Evolutionary conservation across 192 early-diverging fungal species (phyloP), one percentile per base, ranked within the genome.

Genomic region (Podila epigama): DNA sequence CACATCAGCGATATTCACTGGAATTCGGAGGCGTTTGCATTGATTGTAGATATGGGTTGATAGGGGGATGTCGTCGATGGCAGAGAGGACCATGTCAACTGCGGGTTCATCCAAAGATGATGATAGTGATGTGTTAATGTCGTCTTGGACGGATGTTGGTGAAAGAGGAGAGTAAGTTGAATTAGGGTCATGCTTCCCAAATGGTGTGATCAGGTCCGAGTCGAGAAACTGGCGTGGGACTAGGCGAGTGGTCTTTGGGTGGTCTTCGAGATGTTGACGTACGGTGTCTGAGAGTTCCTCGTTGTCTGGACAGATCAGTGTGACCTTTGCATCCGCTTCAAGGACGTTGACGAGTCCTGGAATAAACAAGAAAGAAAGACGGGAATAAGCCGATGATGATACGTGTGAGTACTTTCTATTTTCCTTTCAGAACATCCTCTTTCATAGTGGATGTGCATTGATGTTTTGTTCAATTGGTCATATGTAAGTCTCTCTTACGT

Each of bases 1-100:
- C 32, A 96, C 91, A 68, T 96, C 96, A 0, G 96, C 95, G 22
- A 93, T 94, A 68, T 98, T 96, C 28, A 96, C 94, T 4, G 94
- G 95, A 32, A 95, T 95, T n/a, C 91, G 83, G 33, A 75, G 84
- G 39, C 60, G 51, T 37, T 86, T 80, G 72, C 90, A 91, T 15
- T 90, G 66, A 20, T 75, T 40, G 36, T 89, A 91, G 53, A 96
- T 94, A 18, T 88, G 79, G 9, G 83, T 69, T 7, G 89, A 91
- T 69, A 90, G 91, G 6, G 85, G 84, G 60, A 85, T 89, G 79
- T 93, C 90, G 55, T 92, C 85, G 39, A 98, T 85, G 9, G 92
- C 91, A 0, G 92, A 89, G 34, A 92, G 72, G 16, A 93, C 92
- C 83, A 89, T 86, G 40, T 85, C 86, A 13, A 81, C 63, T 12